These are phyloP conservation scores for Pseudovirgaria hyperparasitica DNA, from an alignment of 2,329 filamentous ascomycete species.

Conservation along the genomic window DNA sequence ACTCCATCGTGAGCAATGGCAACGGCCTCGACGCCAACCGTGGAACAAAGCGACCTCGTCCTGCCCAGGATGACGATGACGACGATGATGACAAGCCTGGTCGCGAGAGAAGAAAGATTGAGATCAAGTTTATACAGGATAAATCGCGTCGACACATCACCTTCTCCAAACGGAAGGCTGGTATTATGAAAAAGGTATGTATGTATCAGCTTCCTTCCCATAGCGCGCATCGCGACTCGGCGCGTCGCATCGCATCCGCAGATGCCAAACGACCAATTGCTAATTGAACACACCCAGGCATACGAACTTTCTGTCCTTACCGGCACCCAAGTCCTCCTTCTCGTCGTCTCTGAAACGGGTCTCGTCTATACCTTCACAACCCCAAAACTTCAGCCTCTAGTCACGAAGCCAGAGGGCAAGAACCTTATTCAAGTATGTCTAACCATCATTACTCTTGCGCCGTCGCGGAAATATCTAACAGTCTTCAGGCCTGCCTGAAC, in stretches of 20 bases:
- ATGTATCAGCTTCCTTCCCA: too few species aligned
- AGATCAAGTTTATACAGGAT: conserved; percentile 99
- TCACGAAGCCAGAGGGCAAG: conserved; percentile 98
- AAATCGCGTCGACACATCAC: conserved; percentile 99
- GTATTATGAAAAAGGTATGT: conserved; percentile 99
- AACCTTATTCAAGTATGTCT: conserved; percentile 86
- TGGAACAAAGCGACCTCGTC: conserved; percentile 80
- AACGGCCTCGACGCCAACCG: conserved; percentile 56
- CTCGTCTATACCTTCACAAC: conserved; percentile 98
- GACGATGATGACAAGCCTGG: conserved; percentile 96
- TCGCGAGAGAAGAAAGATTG: conserved; percentile 97
- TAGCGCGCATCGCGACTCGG: too few species aligned
- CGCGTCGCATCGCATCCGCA: conserved; percentile 11
- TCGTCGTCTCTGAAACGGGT: conserved; percentile 94
- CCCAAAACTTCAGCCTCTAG: conserved; percentile 92
- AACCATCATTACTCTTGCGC: conserved; percentile 4
- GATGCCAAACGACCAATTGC: conserved; percentile 9
- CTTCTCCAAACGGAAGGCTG: conserved; percentile 98
- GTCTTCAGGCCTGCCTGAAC: conserved; percentile 78
- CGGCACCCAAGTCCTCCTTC: conserved; percentile 88
- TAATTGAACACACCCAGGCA: conserved; percentile 45
- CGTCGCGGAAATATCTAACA: conserved; percentile 20
- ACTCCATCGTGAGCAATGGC: conserved; percentile 54
- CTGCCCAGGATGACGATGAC: conserved; percentile 79
- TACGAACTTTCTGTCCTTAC: conserved; percentile 97